phyloP scores from a whole-genome alignment of 495 filamentous ascomycete species.

The Penicillium verhagenii region DNA sequence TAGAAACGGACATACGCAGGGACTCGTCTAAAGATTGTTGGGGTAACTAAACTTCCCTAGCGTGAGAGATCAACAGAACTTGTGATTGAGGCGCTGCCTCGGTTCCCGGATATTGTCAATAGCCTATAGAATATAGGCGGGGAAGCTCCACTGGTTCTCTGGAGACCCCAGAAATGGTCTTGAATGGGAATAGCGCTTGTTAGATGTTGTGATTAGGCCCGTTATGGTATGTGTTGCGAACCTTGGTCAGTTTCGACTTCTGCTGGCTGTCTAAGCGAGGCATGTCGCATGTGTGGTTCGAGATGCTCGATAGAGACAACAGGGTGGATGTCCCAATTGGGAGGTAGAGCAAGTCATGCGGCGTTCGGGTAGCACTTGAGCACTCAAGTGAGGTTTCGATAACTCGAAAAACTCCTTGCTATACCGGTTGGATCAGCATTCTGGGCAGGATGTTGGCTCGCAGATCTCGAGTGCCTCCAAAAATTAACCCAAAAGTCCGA shows the following conservation, averaged over 20 bases:
- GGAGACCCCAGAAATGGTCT: neutral
- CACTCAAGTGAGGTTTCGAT: too few relatives aligned
- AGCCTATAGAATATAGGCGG: constrained; percentile 6
- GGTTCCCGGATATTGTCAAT: constrained; percentile 9
- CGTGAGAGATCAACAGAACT: constrained; percentile 7
- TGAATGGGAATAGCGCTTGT: neutral
- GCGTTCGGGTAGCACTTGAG: too few relatives aligned
- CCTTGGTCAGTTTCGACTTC: neutral
- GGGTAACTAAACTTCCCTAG: neutral
- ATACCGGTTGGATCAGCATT: too few relatives aligned
- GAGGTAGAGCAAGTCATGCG: too few relatives aligned
- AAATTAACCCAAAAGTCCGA: too few relatives aligned
- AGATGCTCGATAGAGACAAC: neutral
- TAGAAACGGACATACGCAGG: neutral
- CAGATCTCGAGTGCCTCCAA: too few relatives aligned
- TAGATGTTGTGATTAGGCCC: neutral
- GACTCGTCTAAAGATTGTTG: constrained; percentile 1
- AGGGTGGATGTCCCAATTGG: too few relatives aligned
- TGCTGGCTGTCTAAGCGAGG: neutral
- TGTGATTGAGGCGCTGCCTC: constrained; percentile 15
- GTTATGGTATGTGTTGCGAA: neutral
- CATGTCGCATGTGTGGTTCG: too few relatives aligned
- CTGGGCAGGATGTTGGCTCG: too few relatives aligned
- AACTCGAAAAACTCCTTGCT: too few relatives aligned
- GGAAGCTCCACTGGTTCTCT: constrained; percentile 5